Conservation (phyloP, 371 early-diverging fungal genomes). For the Conidiobolus incongruus region DNA sequence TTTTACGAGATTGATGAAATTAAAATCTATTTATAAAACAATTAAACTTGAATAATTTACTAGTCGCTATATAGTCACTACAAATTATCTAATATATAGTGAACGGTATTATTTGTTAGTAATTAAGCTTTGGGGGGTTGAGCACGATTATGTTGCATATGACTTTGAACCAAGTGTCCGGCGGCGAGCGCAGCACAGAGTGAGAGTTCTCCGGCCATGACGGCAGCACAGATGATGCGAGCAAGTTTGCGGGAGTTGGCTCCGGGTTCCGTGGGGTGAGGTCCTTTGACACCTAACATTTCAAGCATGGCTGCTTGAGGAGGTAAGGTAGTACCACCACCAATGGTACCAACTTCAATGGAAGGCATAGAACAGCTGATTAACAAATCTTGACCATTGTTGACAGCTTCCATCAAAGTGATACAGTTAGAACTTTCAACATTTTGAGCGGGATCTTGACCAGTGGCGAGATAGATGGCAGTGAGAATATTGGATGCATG, state of each 20-base stretch:
- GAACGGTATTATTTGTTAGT: no score
- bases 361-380: conserved; percentile 90
- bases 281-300: conserved; percentile 71
- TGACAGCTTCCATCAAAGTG: conserved; percentile 78
- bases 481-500: conserved; percentile 92
- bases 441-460: conserved; percentile 95
- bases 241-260: conserved; percentile 74
- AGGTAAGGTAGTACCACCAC: conserved; percentile 80
- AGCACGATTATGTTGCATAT: conserved; percentile 63
- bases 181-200: conserved; percentile 67
- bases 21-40: no score
- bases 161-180: conserved; percentile 65
- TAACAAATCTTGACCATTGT: conserved; percentile 49
- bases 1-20: no score
- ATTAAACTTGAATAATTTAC: no score
- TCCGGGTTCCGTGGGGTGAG: conserved; percentile 64
- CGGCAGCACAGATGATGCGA: conserved; percentile 70
- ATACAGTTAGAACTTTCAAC: conserved; percentile 90
- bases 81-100: no score
- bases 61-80: no score
- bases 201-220: conserved; percentile 93
- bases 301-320: conserved; percentile 80
- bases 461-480: conserved; percentile 84
- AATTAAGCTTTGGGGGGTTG: conserved; percentile 6
- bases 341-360: conserved; percentile 88